Conservation (phyloP, 352 stramenopile genomes). For the Phytophthora sp. region DNA sequence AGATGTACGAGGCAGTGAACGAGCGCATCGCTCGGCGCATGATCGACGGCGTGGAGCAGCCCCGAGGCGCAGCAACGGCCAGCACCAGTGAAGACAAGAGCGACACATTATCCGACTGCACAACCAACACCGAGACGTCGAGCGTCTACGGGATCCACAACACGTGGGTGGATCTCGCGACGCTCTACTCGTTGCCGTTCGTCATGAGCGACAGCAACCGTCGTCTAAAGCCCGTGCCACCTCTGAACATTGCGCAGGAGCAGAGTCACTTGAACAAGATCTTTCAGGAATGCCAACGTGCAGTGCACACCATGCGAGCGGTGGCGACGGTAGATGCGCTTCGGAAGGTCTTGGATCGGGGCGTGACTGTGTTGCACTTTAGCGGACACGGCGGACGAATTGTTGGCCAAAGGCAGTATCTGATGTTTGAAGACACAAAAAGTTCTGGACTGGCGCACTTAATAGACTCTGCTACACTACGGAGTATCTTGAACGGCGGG, state of each 20-base stretch:
- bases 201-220: conserved; percentile 49
- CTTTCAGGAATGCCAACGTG: conserved; percentile 75
- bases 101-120: conserved; percentile 80
- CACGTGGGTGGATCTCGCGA: conserved; percentile 81
- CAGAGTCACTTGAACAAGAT: conserved; percentile 75
- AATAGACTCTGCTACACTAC: conserved; percentile 66
- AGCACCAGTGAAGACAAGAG: conserved; percentile 68
- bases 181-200: conserved; percentile 79
- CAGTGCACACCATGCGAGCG: conserved; percentile 76
- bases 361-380: conserved; percentile 80
- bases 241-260: conserved; percentile 74
- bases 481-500: conserved; percentile 57
- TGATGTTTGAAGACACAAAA: conserved; percentile 84
- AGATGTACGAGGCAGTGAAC: conserved; percentile 61
- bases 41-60: conserved; percentile 45
- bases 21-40: conserved; percentile 66
- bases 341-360: conserved; percentile 78
- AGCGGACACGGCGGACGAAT: conserved; percentile 76
- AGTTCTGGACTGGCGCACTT: conserved; percentile 69
- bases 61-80: conserved; percentile 10
- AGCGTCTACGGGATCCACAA: conserved; percentile 81
- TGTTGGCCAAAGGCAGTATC: conserved; percentile 64
- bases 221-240: conserved; percentile 64
- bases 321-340: conserved; percentile 77
- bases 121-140: conserved; percentile 68